Percentiles rank a stretch among this genome's conserved stretches.
Evolutionary conservation across 257 asterid species (phyloP).

Genomic region (Salvia miltiorrhiza): DNA sequence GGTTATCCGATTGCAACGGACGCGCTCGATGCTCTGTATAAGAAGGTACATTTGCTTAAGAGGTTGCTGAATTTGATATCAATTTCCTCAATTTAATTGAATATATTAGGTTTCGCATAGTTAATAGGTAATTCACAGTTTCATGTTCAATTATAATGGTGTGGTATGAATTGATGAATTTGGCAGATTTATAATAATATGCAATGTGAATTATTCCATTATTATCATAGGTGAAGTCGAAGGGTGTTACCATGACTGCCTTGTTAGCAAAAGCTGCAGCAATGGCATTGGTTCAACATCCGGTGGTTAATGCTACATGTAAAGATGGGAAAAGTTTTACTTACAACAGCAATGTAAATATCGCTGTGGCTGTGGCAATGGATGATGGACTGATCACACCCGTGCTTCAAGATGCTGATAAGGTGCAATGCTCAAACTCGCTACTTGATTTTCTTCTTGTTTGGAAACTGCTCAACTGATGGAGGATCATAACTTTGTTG

Average conservation of each 20-base stretch:
- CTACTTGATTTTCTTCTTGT: background rate
- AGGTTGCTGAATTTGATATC: background rate
- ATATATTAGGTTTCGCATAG: background rate
- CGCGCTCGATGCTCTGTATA: constrained; percentile 71
- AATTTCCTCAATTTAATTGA: background rate
- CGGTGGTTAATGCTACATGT: constrained; percentile 82
- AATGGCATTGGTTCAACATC: constrained; percentile 81
- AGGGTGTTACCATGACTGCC: constrained; percentile 92
- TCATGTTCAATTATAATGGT: background rate
- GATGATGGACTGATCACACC: constrained; percentile 88
- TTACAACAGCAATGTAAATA: constrained; percentile 64
- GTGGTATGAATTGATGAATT: background rate
- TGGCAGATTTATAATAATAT: background rate
- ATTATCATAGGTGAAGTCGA: constrained; percentile 53
- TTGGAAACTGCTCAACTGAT: background rate
- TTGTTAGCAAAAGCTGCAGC: constrained; percentile 86
- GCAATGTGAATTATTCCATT: background rate
- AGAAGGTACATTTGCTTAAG: constrained; percentile 49
- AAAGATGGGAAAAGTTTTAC: constrained; percentile 86
- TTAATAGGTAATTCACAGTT: background rate
- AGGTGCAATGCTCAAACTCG: constrained; percentile 34
- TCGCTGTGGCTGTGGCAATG: constrained; percentile 83
- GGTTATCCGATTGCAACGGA: constrained; percentile 63
- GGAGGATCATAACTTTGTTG: constrained; percentile 14
- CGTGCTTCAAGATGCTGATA: constrained; percentile 86